phyloP scores from a whole-genome alignment of 1,139 yeast genomes.

The Yamadazyma taylorii region DNA sequence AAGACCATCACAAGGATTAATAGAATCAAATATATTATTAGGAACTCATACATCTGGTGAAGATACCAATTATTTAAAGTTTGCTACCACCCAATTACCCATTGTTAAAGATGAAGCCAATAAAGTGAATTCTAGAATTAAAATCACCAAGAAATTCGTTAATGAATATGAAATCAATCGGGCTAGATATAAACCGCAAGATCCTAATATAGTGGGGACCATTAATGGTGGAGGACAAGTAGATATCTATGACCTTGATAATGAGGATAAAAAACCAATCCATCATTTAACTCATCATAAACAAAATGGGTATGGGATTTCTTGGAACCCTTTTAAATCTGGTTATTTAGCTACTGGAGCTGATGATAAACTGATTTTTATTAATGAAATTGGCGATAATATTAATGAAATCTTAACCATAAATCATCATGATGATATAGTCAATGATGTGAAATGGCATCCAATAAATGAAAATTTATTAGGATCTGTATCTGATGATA shows the following conservation, averaged over 20 bases:
- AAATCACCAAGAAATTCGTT: conserved; percentile 56
- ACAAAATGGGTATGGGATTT: conserved; percentile 70
- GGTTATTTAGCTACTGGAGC: conserved; percentile 60
- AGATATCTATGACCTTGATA: conserved; percentile 55
- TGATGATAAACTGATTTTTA: conserved; percentile 61
- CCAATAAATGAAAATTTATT: conserved; percentile 47
- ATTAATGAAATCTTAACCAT: conserved; percentile 21
- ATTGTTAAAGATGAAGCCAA: conserved; percentile 19
- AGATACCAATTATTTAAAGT: conserved; percentile 72
- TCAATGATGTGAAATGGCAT: conserved; percentile 78
- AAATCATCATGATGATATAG: conserved; percentile 60
- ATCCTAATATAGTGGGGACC: conserved; percentile 67
- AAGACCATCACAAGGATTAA: conserved; percentile 30
- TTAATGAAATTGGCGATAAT: conserved; percentile 48
- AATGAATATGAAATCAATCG: conserved; percentile 68
- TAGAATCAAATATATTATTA: conserved; percentile 53
- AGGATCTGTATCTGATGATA: conserved; percentile 75
- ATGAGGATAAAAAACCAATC: conserved; percentile 25
- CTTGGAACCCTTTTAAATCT: conserved; percentile 53
- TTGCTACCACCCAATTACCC: conserved; percentile 76
- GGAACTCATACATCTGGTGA: conserved; percentile 90
- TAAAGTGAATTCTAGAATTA: conserved; percentile 51
- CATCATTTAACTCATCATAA: conserved; percentile 52
- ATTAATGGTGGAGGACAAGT: conserved; percentile 77
- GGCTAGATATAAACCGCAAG: conserved; percentile 80